Evolutionary conservation across 2,329 filamentous ascomycete genomes (phyloP), one percentile per base, ranked within the genome.

Genomic region (Monosporascus sp.): DNA sequence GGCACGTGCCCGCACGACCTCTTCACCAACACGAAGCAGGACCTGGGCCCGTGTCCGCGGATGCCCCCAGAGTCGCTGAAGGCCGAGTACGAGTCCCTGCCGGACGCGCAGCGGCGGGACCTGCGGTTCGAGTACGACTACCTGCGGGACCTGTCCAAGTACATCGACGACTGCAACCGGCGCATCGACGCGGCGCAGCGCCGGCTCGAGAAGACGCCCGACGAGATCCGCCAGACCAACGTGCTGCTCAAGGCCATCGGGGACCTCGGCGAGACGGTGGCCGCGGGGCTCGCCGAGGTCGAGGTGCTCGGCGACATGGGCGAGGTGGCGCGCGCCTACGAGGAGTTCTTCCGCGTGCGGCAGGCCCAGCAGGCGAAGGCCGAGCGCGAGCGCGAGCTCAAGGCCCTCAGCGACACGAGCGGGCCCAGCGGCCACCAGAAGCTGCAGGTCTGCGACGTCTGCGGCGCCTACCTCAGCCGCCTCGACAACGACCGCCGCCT

Each of bases 1-100:
- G 94, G 94, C 64, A 95, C 90, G 55, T 99, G 94, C 71, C 94
- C 94, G 1, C 93, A 97, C 78, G 94, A 99, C 70, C 90, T 99
- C 67, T 99, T 99, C 81, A 99, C 93, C 60, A 99, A 99, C 75
- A 99, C 94, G 46, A 97, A 97, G 77, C 92, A 97, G 79, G 94
- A 99, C 70, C 82, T 97, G 37, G 94, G 94, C 2, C 82, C 85
- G 0, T 99, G 94, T 68, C 83, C 89, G 49, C 94, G 93, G 69
- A 82, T 93, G 26, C 94, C 99, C 74, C 89, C 85, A 48, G 92
- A 97, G 69, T 84, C 85, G 14, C 80, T 97, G 60, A 97, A 96
- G 73, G 78, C 86, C 48, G 92, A 99, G 70, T 99, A 94, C 71
- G 88, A 95, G 62, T 79, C 76, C 1, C 84, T 94, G 0, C 76